A percentile compares a stretch with the other conserved stretches of the same genome.
Evolutionary conservation across 1,284 basidiomycete genomes (phyloP).

Genomic region (Caloboletus inedulis): DNA sequence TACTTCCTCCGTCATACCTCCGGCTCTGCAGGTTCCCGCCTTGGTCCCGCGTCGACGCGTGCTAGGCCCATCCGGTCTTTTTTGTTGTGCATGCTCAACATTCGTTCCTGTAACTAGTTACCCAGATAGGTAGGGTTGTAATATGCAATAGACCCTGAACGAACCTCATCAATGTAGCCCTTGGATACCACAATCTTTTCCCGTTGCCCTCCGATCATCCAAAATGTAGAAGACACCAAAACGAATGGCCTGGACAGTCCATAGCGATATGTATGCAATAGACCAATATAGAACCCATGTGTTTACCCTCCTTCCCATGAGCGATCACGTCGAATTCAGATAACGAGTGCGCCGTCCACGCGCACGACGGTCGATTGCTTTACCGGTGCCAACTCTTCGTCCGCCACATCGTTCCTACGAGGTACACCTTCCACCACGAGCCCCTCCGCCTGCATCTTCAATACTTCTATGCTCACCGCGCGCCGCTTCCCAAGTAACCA

Average conservation of each 20-base stretch:
- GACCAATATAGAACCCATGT: background rate
- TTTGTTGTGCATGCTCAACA: background rate
- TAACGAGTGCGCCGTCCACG: slow-evolving; percentile 1
- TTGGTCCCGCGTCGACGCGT: slow-evolving; percentile 9
- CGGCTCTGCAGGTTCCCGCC: background rate
- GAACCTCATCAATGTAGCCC: background rate
- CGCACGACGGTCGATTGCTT: background rate
- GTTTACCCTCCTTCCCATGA: too few species aligned
- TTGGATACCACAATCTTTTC: slow-evolving; percentile 5
- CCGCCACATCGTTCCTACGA: background rate
- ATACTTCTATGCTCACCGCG: slow-evolving; percentile 28
- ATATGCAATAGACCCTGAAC: background rate
- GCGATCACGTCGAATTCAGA: too few species aligned
- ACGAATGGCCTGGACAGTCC: background rate
- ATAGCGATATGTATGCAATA: too few species aligned
- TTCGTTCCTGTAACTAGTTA: slow-evolving; percentile 10
- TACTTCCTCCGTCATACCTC: background rate
- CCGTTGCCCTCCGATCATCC: background rate
- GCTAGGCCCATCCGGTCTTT: slow-evolving; percentile 6
- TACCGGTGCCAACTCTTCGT: background rate
- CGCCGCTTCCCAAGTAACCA: slow-evolving; percentile 37
- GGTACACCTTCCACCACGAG: background rate
- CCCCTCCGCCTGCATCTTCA: slow-evolving; percentile 17
- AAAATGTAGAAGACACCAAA: background rate
- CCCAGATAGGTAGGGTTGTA: background rate